Evolutionary conservation across 2,329 filamentous ascomycete genomes (phyloP).

Genomic region (Pestalotiopsis sp.): DNA sequence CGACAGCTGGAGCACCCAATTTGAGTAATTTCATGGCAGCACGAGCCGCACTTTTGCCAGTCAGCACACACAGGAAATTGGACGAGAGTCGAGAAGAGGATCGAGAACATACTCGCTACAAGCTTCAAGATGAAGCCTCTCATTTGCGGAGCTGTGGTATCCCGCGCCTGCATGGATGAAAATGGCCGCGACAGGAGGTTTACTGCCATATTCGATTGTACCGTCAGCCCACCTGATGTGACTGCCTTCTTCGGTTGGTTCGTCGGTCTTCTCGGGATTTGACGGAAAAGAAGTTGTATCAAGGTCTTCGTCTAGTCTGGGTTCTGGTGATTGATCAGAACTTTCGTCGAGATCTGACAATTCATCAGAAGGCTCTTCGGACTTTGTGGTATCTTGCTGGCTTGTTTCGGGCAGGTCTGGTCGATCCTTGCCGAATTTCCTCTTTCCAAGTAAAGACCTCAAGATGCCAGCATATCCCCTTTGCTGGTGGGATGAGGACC

Average conservation of each 20-base stretch:
- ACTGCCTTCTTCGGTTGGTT: background rate
- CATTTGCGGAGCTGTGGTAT: slow-evolving; percentile 87
- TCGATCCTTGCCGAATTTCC: slow-evolving; percentile 10
- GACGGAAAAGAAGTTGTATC: background rate
- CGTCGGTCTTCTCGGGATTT: background rate
- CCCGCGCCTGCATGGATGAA: slow-evolving; percentile 96
- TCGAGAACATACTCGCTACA: slow-evolving; percentile 76
- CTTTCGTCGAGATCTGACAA: background rate
- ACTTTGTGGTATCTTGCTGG: background rate
- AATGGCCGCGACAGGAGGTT: slow-evolving; percentile 61
- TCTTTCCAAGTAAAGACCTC: slow-evolving; percentile 16
- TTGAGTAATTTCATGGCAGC: slow-evolving; percentile 81
- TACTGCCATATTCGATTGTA: slow-evolving; percentile 40
- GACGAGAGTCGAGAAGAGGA: background rate
- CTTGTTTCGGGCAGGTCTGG: background rate
- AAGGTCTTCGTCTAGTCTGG: background rate
- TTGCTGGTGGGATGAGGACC: slow-evolving; percentile 1
- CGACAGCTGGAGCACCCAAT: slow-evolving; percentile 77
- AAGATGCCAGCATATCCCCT: slow-evolving; percentile 16
- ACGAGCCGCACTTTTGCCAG: slow-evolving; percentile 70
- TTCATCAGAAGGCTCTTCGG: background rate
- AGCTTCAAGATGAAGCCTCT: slow-evolving; percentile 79
- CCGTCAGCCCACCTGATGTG: slow-evolving; percentile 37
- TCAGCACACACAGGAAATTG: background rate
- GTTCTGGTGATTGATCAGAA: background rate